Percentiles rank a stretch among this genome's conserved stretches.
Evolutionary conservation across 2,329 filamentous ascomycete genomes (phyloP).

Genomic region (Fusarium staphyleae): DNA sequence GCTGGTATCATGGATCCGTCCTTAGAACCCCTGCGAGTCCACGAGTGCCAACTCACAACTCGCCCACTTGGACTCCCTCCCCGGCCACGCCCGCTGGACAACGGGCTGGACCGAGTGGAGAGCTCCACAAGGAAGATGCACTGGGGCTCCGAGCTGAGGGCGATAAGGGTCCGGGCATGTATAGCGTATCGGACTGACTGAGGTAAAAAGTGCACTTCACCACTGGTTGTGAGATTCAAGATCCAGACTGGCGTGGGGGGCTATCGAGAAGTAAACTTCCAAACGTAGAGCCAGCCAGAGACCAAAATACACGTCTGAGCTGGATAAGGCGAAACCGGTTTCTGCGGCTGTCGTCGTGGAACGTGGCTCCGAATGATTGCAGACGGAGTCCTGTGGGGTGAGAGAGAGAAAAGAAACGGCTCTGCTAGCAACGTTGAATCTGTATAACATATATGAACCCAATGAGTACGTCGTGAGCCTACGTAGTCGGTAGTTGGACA

Average conservation of each 20-base stretch:
- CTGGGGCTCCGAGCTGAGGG: conserved; percentile 14
- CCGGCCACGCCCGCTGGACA: conserved; percentile 24
- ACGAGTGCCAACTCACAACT: conserved; percentile 34
- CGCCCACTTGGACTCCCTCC: conserved; percentile 16
- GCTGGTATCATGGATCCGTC: conserved; percentile 18
- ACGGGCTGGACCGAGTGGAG: conserved; percentile 37
- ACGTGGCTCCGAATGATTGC: conserved; percentile 32
- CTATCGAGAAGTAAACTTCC: no score
- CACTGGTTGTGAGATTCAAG: no score
- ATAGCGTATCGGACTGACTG: neutral
- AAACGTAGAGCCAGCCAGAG: neutral
- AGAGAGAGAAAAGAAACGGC: conserved; percentile 16
- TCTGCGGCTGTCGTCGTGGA: conserved; percentile 28
- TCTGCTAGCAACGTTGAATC: conserved; percentile 13
- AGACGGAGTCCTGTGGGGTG: conserved; percentile 30
- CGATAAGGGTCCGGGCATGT: conserved; percentile 7
- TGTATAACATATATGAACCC: neutral
- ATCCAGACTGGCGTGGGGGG: no score
- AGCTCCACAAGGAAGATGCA: conserved; percentile 26
- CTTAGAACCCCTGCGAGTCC: conserved; percentile 13
- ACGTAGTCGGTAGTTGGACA: neutral
- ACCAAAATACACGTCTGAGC: conserved; percentile 1
- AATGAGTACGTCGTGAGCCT: neutral
- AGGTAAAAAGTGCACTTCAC: no score
- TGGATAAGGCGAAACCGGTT: conserved; percentile 35